Base-by-base conservation (phyloP, 768 basidiomycete genomes). In the Boletus insuetus region DNA sequence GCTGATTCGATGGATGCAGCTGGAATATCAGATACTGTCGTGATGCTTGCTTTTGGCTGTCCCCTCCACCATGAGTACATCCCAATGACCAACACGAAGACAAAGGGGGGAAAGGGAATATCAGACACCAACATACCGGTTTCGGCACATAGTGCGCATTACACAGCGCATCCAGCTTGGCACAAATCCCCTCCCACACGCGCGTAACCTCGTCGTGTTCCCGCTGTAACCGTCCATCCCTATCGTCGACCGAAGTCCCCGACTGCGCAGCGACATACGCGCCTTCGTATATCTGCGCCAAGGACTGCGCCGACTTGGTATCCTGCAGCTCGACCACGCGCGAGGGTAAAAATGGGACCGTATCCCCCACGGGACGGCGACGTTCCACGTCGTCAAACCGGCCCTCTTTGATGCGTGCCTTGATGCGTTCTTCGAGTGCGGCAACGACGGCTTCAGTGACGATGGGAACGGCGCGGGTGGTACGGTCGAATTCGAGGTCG, bases 141-240 rank as follows among this genome's bases (percentile, higher is more conserved):
- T 98, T 98, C 1, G 96, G 97, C 16, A 91, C 88, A 69, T 94
- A 98, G 70, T 98, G 92, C 2, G 94, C 86, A 67, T 98, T 98
- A 69, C 90, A 91, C 35, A 98, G 75, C 19, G 96, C 93, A 72
- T 98, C 97, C 35, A 98, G 77, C 67, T 96, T 97, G 43, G 81
- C 76, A 54, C 86, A 91, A 35, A 99, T 87, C 44, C 79, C 81
- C 51, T 92, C 90, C 92, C 96, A 98, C 11, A 86, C 62, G 47
- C 77, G 75, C 53, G 89, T 86, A 49, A 98, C 85, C 69, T 91
- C 94, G 14, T 86, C 84, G 69, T 98, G 96, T 69, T 97, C 92
- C 66, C 90, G 89, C 66, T 80, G 76, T 37, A 98, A 76, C 69
- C 91, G 94, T 19, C 88, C 93, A 60, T 98, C 95, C 8, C 93